Percentiles rank a stretch among this genome's conserved stretches.
Evolutionary conservation across 2,329 filamentous ascomycete species (phyloP).

Genomic region (Tolypocladium cylindrosporum): DNA sequence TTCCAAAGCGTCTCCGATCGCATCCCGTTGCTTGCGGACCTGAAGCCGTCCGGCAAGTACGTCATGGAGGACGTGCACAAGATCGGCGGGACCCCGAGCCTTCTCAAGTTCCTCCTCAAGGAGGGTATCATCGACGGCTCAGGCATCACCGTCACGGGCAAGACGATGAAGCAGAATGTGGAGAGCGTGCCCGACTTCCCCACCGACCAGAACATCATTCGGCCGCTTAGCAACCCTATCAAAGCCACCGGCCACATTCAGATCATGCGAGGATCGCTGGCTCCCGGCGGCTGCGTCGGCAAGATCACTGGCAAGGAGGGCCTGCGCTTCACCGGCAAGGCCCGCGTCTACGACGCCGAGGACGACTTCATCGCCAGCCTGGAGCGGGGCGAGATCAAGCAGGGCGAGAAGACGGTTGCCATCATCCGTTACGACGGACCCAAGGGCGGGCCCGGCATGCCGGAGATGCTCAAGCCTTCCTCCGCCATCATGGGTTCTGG

Average conservation of each 20-base stretch:
- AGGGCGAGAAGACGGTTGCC: constrained; percentile 79
- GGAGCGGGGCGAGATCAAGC: constrained; percentile 67
- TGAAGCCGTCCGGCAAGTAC: constrained; percentile 80
- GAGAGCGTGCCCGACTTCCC: constrained; percentile 64
- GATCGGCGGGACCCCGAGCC: constrained; percentile 75
- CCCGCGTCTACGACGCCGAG: constrained; percentile 77
- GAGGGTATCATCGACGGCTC: constrained; percentile 73
- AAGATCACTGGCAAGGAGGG: constrained; percentile 96
- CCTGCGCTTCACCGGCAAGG: constrained; percentile 69
- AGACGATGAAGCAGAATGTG: constrained; percentile 81
- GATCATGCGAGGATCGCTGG: constrained; percentile 76
- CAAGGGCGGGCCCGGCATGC: constrained; percentile 90
- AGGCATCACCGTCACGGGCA: constrained; percentile 78
- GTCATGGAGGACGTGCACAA: constrained; percentile 79
- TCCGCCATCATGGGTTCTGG: constrained; percentile 88
- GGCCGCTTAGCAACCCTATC: constrained; percentile 71
- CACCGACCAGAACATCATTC: constrained; percentile 71
- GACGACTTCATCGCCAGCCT: constrained; percentile 69
- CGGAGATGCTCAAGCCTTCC: constrained; percentile 88
- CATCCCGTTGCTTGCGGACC: constrained; percentile 69
- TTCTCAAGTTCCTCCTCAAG: constrained; percentile 79
- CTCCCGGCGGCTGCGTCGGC: constrained; percentile 77
- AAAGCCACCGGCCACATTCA: constrained; percentile 82
- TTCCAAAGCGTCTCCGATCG: constrained; percentile 76
- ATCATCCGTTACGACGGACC: constrained; percentile 91